Conservation (phyloP, 2,329 filamentous ascomycete genomes). For the Bisporella sp. region DNA sequence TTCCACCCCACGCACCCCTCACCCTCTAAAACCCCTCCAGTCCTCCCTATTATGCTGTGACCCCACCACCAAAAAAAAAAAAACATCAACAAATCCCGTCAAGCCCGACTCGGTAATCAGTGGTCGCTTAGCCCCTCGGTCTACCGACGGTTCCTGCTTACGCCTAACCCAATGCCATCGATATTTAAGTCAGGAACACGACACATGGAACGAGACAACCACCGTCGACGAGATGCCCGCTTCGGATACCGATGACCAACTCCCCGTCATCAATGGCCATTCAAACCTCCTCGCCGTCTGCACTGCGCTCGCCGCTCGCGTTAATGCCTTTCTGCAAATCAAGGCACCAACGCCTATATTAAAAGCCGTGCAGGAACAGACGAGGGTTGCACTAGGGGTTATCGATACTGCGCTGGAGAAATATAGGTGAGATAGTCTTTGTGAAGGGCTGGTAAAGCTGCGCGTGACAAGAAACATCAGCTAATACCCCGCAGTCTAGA, state of each 20-base stretch:
- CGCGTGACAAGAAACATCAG: not conserved
- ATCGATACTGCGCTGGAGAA: conserved; percentile 67
- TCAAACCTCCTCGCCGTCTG: conserved; percentile 20
- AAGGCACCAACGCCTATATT: conserved; percentile 19
- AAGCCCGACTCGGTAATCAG: no score
- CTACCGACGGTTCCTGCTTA: no score
- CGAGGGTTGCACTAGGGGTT: conserved; percentile 63
- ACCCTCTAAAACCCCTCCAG: no score
- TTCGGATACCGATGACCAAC: not conserved
- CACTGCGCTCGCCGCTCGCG: conserved; percentile 14
- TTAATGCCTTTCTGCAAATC: conserved; percentile 24
- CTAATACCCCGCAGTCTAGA: conserved; percentile 49
- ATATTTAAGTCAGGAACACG: no score
- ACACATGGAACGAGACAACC: not conserved
- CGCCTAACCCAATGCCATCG: no score
- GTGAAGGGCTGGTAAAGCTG: not conserved
- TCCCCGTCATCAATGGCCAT: conserved; percentile 5
- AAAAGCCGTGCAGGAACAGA: conserved; percentile 59
- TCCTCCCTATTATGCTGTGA: no score
- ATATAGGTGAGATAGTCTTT: conserved; percentile 55
- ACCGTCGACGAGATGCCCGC: not conserved
- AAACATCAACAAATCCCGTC: no score
- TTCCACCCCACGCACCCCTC: no score
- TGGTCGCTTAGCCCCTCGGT: no score
- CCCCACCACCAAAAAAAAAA: no score